These are phyloP conservation scores for Sanghuangporus weigelae DNA, from an alignment of 1,284 basidiomycete genomes.

Conservation along the genomic window DNA sequence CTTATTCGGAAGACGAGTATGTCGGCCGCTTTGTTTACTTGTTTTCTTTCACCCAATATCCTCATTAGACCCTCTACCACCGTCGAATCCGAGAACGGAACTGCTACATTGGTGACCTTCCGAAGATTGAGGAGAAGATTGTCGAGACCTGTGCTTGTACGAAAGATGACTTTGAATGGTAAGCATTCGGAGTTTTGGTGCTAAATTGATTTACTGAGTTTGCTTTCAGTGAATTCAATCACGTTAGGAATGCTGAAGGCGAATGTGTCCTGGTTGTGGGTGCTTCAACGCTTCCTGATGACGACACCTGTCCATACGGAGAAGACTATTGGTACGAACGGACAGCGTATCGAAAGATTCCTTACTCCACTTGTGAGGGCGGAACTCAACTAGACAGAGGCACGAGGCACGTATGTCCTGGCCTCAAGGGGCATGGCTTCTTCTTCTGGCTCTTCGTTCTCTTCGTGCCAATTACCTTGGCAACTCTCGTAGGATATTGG, in stretches of 20 bases:
- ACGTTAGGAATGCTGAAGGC: slow-evolving; percentile 61
- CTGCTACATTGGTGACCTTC: slow-evolving; percentile 76
- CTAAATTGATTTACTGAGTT: not conserved
- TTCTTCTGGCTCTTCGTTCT: slow-evolving; percentile 83
- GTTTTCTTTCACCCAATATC: not conserved
- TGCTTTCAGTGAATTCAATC: slow-evolving; percentile 78
- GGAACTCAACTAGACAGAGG: slow-evolving; percentile 75
- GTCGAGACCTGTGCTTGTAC: slow-evolving; percentile 73
- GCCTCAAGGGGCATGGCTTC: slow-evolving; percentile 60
- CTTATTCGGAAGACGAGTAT: slow-evolving; percentile 82
- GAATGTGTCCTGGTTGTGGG: slow-evolving; percentile 75
- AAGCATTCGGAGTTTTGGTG: slow-evolving; percentile 23
- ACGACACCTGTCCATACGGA: slow-evolving; percentile 57
- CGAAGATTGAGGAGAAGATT: slow-evolving; percentile 47
- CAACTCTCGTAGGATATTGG: slow-evolving; percentile 72
- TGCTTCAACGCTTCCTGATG: slow-evolving; percentile 51
- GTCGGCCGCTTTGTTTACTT: slow-evolving; percentile 11
- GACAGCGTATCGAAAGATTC: slow-evolving; percentile 85
- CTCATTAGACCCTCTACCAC: slow-evolving; percentile 73
- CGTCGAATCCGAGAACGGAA: slow-evolving; percentile 76
- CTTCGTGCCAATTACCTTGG: slow-evolving; percentile 68
- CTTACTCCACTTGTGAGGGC: slow-evolving; percentile 78
- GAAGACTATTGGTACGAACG: slow-evolving; percentile 87
- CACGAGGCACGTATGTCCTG: slow-evolving; percentile 69
- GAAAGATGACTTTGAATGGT: slow-evolving; percentile 88